Percentiles rank a stretch among this genome's conserved stretches.
Evolutionary conservation across 345 rosid species (phyloP).

Genomic region (Moringa oleifera): DNA sequence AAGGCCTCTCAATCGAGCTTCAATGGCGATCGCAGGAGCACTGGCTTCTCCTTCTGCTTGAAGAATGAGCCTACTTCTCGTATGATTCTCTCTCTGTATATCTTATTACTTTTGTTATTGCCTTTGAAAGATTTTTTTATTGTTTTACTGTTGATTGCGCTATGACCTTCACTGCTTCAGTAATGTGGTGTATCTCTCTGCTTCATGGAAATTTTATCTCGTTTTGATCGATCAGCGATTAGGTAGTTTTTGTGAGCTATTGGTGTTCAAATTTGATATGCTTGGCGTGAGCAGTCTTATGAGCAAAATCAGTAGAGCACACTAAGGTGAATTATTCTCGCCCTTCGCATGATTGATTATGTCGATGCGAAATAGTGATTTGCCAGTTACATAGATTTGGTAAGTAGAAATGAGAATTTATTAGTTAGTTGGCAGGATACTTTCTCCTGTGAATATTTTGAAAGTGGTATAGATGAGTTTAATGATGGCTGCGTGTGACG

Average conservation of each 20-base stretch:
- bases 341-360: too few relatives aligned
- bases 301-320: neutral
- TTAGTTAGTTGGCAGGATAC: too few relatives aligned
- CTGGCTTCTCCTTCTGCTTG: conserved; percentile 35
- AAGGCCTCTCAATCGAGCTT: conserved; percentile 36
- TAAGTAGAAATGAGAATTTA: too few relatives aligned
- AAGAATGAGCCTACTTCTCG: conserved; percentile 51
- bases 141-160: neutral
- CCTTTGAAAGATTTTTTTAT: neutral
- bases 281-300: neutral
- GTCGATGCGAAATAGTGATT: too few relatives aligned
- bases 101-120: neutral
- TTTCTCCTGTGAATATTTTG: too few relatives aligned
- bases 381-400: too few relatives aligned
- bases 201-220: neutral
- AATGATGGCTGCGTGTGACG: too few relatives aligned
- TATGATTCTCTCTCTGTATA: conserved; percentile 22
- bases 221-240: neutral
- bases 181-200: neutral
- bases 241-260: neutral
- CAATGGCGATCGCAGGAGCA: conserved; percentile 45
- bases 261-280: neutral
- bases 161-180: neutral
- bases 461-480: too few relatives aligned
- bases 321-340: too few relatives aligned